Percentiles rank a stretch among this genome's conserved stretches.
phyloP scores from a whole-genome alignment of 495 filamentous ascomycete species.

The Hypoxylon lenormandii region DNA sequence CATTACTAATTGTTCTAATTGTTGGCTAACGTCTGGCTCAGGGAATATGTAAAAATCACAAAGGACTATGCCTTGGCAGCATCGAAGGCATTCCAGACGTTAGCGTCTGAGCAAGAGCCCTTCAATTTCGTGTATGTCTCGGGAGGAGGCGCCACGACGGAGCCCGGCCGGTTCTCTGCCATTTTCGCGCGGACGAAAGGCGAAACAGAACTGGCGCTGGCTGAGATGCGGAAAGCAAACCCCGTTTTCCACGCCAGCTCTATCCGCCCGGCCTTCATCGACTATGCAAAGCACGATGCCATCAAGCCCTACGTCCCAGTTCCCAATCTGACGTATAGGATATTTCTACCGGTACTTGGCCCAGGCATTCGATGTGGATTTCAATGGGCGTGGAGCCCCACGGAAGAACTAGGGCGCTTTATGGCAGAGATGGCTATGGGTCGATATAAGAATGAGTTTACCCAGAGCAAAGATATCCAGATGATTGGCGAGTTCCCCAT shows the following conservation, averaged over 20 bases:
- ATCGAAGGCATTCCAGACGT: slow-evolving; percentile 69
- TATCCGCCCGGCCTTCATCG: slow-evolving; percentile 67
- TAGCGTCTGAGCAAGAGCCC: slow-evolving; percentile 57
- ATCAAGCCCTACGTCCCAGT: slow-evolving; percentile 63
- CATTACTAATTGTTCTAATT: neutral
- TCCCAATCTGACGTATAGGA: slow-evolving; percentile 17
- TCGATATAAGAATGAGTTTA: slow-evolving; percentile 36
- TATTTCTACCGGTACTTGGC: slow-evolving; percentile 19
- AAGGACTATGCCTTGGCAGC: slow-evolving; percentile 71
- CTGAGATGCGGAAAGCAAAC: slow-evolving; percentile 52
- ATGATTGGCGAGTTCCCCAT: slow-evolving; percentile 49
- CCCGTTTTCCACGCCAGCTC: slow-evolving; percentile 62
- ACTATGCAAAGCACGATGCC: slow-evolving; percentile 59
- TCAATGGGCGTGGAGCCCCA: slow-evolving; percentile 56
- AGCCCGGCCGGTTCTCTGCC: slow-evolving; percentile 64
- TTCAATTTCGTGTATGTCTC: slow-evolving; percentile 80
- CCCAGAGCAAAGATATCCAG: slow-evolving; percentile 37
- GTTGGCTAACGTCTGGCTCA: slow-evolving; percentile 44
- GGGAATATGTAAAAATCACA: slow-evolving; percentile 76
- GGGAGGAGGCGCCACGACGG: slow-evolving; percentile 65
- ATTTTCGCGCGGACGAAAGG: slow-evolving; percentile 74
- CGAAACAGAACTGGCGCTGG: slow-evolving; percentile 67
- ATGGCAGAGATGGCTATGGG: slow-evolving; percentile 71
- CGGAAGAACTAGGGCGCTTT: slow-evolving; percentile 55
- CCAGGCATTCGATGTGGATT: slow-evolving; percentile 19